A percentile compares a stretch with the other conserved stretches of the same genome.
Evolutionary conservation across 164 flowering plant genomes (phyloP).

Genomic region (Vitis labrusca): DNA sequence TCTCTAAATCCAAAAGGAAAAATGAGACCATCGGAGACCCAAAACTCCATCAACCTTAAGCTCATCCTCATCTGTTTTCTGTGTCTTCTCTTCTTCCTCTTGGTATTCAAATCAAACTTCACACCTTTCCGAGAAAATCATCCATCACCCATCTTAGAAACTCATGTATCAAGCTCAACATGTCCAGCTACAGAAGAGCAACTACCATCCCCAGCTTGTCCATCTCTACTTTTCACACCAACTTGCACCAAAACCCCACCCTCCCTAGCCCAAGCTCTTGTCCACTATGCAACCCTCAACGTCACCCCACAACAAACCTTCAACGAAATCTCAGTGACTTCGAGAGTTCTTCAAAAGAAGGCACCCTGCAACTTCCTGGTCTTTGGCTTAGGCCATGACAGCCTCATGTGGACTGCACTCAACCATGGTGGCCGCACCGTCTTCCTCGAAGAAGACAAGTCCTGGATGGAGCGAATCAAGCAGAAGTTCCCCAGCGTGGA

Average conservation of each 20-base stretch:
- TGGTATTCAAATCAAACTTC: constrained; percentile 21
- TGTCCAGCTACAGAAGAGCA: background rate
- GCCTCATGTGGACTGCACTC: constrained; percentile 68
- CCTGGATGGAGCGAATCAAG: constrained; percentile 47
- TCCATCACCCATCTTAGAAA: constrained; percentile 5
- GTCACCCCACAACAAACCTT: constrained; percentile 79
- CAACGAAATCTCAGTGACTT: constrained; percentile 49
- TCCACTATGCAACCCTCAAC: constrained; percentile 68
- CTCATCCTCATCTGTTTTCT: constrained; percentile 18
- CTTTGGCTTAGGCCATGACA: constrained; percentile 57
- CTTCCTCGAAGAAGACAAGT: constrained; percentile 55
- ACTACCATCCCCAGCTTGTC: constrained; percentile 4
- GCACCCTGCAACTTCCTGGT: constrained; percentile 65
- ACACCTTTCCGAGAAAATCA: constrained; percentile 10
- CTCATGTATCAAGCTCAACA: constrained; percentile 9
- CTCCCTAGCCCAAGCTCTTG: constrained; percentile 47
- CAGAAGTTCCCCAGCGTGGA: constrained; percentile 55
- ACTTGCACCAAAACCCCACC: constrained; percentile 58
- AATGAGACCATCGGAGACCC: constrained; percentile 29
- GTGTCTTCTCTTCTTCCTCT: constrained; percentile 28
- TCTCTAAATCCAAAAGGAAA: background rate
- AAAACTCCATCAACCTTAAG: constrained; percentile 25
- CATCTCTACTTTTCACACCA: constrained; percentile 10
- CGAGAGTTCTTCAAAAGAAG: constrained; percentile 27
- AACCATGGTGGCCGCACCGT: constrained; percentile 63